Percentiles rank a stretch among this genome's conserved stretches.
These are phyloP conservation scores for Trichoderma atrobrunneum DNA, from an alignment of 2,329 filamentous ascomycete genomes.

Conservation along the genomic window DNA sequence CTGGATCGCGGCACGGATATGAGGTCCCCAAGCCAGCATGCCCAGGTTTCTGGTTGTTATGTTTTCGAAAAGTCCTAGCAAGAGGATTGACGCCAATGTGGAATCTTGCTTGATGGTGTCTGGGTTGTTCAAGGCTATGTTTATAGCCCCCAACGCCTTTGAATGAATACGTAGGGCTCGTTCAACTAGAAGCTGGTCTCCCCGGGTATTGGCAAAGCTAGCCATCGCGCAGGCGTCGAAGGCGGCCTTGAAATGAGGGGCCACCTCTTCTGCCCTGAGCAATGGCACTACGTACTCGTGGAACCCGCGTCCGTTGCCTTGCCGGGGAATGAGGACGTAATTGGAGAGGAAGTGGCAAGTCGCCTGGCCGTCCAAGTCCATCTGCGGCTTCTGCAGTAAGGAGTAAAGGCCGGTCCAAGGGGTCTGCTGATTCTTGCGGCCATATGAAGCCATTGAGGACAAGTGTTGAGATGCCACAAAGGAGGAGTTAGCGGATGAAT, in stretches of 20 bases:
- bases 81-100: constrained; percentile 57
- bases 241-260: constrained; percentile 52
- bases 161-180: constrained; percentile 53
- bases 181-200: constrained; percentile 35
- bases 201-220: constrained; percentile 47
- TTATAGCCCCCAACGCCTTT: constrained; percentile 52
- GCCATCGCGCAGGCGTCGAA: constrained; percentile 60
- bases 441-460: neutral
- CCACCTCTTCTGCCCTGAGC: constrained; percentile 43
- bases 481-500: constrained; percentile 18
- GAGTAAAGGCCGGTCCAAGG: constrained; percentile 24
- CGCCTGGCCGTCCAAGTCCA: constrained; percentile 54
- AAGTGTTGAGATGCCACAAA: neutral
- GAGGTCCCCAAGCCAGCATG: constrained; percentile 59
- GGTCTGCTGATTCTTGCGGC: constrained; percentile 9
- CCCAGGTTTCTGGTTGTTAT: constrained; percentile 55
- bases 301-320: constrained; percentile 52
- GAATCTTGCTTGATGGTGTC: constrained; percentile 51
- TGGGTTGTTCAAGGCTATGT: constrained; percentile 51
- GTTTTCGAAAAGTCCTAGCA: constrained; percentile 60
- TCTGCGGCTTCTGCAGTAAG: constrained; percentile 35
- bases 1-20: constrained; percentile 63
- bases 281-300: constrained; percentile 59
- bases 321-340: constrained; percentile 54
- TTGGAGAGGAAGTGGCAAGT: constrained; percentile 60